Base-by-base conservation (phyloP, 208 protist genomes). In the Leishmania amazonensis region DNA sequence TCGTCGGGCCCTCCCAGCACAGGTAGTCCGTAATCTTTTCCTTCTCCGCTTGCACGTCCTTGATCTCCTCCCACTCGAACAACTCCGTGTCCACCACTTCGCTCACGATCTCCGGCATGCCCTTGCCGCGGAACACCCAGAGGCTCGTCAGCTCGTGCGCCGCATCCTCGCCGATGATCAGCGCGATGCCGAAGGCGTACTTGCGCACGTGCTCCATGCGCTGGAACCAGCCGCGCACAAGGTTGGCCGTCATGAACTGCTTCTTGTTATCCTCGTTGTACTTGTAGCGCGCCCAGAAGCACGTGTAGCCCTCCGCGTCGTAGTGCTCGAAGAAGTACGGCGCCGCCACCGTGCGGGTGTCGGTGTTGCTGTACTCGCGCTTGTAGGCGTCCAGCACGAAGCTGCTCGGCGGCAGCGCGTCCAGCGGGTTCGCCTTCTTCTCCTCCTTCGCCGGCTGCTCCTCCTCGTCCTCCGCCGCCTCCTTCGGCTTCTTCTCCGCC, bases 241-340 rank as follows among this genome's bases (percentile, higher is more conserved):
- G 89, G 89, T 96, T 96, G 57, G 92, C 89, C 70, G 92, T 96
- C 92, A 96, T 96, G 91, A 94, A 96, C 75, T 91, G 89, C 92
- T 89, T 92, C 83, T 86, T 91, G 83, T 92, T 94, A 71, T 94
- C 90, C 80, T 95, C 92, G 80, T 95, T 95, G 85, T 95, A 93
- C 88, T 94, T 95, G 90, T 94, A 94, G 74, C 84, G 79, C 83
- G 86, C 90, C 91, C 91, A 94, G 85, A 93, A 93, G 83, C 87
- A 87, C 47, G 91, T 91, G 89, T 90, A 95, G 83, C 91, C 91
- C 74, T 76, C 81, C 71, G 91, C 71, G 83, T 95, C 91, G 79
- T 85, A 94, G 81, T 94, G 58, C 57, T 85, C 40, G 84, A 94
- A 95, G 81, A 95, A 93, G 84, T 91, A 93, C 76, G 90, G 92